Base-by-base conservation (phyloP, 148 eudicot species). In the Nyssa sinensis region DNA sequence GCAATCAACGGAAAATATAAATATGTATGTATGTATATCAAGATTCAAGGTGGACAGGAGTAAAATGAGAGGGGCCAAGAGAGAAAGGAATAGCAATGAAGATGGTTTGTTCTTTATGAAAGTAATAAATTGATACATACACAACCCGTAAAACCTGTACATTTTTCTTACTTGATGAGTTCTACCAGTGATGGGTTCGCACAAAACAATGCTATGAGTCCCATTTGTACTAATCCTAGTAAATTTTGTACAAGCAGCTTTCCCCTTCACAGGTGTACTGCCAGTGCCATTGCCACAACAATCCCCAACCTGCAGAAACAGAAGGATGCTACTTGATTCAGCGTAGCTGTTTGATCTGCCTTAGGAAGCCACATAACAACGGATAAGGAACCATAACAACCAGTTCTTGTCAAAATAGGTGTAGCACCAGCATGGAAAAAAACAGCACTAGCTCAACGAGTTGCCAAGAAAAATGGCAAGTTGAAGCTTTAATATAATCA, bases 161-260 rank as follows among this genome's bases (percentile, higher is more conserved):
- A 13, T 61, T 60, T n/a, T 6, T 57, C 34, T 78, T 80, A 88
- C 99, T 90, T 96, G 99, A 87, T 96, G 99, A 62, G 99, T 89
- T 78, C 99, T 89, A 60, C 98, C 99, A 62, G 98, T 96, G 84
- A 93, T 33, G 64, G 99, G 99, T 80, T 93, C 87, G 81, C 98
- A 96, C 66, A 80, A 80, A 41, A 93, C 97, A 21, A 88, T 84
- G 87, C 99, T 96, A 77, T 85, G 80, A 69, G 68, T 77, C 77
- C 98, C 99, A 85, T 91, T 78, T 13, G 98, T 93, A 71, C 81
- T 69, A 74, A 93, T 77, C 78, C 96, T 90, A 32, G 83, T 93
- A 84, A 96, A 96, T 80, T 89, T 91, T 19, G 99, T 93, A 82
- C 90, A 85, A 69, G 99, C 91, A 81, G 85, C 70, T 86, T 96